Evolutionary conservation across 768 basidiomycete genomes (phyloP).

Genomic region (Lepiota brunneoincarnata): DNA sequence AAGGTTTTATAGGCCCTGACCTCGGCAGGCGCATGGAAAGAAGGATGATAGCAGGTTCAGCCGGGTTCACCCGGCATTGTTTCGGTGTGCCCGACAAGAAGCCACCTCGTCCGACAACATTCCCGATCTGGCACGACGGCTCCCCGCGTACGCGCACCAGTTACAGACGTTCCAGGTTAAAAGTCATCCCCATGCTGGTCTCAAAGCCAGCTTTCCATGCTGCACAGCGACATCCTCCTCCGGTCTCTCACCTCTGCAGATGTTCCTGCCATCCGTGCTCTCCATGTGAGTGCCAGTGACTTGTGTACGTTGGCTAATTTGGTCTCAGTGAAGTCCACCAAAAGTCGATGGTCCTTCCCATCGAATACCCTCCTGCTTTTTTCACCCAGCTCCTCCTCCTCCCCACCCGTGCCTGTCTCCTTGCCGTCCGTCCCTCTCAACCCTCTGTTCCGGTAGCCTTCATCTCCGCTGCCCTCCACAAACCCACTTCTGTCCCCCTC

Average conservation of each 20-base stretch:
- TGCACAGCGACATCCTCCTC: conserved; percentile 24
- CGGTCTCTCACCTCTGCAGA: conserved; percentile 33
- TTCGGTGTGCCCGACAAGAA: not conserved
- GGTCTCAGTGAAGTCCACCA: not conserved
- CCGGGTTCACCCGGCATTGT: conserved; percentile 16
- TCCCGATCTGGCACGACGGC: not conserved
- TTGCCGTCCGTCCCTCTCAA: conserved; percentile 30
- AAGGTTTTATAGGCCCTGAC: not conserved
- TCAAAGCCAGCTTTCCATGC: conserved; percentile 5
- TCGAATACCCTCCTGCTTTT: conserved; percentile 40
- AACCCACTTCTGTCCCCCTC: conserved; percentile 10
- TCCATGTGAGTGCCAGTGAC: conserved; percentile 37
- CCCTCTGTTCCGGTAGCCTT: conserved; percentile 37
- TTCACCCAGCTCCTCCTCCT: conserved; percentile 45
- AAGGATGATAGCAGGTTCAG: not conserved
- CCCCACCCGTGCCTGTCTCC: conserved; percentile 37
- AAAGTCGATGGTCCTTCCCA: conserved; percentile 35
- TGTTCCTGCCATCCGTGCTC: conserved; percentile 30
- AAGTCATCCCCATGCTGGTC: not conserved
- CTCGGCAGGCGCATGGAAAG: not conserved
- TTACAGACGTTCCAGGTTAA: not conserved
- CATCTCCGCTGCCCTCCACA: conserved; percentile 35
- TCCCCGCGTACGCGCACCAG: conserved; percentile 7
- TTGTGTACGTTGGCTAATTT: too few species aligned
- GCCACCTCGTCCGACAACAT: conserved; percentile 12